A percentile compares a stretch with the other conserved stretches of the same genome.
Evolutionary conservation across 352 stramenopile genomes (phyloP).

Genomic region (Pythium graminicola): DNA sequence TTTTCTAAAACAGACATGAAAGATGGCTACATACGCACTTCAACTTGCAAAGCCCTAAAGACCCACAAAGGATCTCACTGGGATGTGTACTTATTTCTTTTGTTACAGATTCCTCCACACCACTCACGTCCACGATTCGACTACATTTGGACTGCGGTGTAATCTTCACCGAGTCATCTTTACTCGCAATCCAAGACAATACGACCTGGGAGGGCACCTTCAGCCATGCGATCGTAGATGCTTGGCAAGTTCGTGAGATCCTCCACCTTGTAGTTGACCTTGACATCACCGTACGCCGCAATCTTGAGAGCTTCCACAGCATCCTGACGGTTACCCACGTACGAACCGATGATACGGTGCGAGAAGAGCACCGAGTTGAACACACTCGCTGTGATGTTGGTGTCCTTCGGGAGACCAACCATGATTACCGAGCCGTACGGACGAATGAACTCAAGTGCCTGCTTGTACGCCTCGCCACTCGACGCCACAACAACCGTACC

Average conservation of each 20-base stretch:
- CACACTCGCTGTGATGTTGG: constrained; percentile 31
- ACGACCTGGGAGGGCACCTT: constrained; percentile 29
- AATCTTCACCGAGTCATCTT: no score
- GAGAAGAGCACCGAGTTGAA: constrained; percentile 31
- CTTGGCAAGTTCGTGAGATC: constrained; percentile 26
- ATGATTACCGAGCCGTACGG: constrained; percentile 57
- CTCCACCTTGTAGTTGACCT: constrained; percentile 31
- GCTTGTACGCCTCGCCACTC: constrained; percentile 40
- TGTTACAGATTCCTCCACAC: no score
- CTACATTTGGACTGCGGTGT: no score
- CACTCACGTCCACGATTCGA: no score
- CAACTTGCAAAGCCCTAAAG: no score
- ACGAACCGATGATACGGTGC: constrained; percentile 44
- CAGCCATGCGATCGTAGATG: constrained; percentile 39
- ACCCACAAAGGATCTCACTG: no score
- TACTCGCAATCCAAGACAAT: constrained; percentile 42
- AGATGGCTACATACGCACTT: no score
- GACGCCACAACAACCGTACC: constrained; percentile 65
- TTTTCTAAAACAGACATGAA: no score
- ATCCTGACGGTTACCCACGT: constrained; percentile 51
- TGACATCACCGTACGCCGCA: constrained; percentile 35
- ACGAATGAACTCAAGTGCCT: constrained; percentile 55
- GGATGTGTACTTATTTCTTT: no score
- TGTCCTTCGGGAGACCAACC: constrained; percentile 63
- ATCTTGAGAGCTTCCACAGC: constrained; percentile 49